Percentiles rank a stretch among this genome's conserved stretches.
These are phyloP conservation scores for Trypanosoma platydactyli DNA, from an alignment of 208 protist species.

Conservation along the genomic window DNA sequence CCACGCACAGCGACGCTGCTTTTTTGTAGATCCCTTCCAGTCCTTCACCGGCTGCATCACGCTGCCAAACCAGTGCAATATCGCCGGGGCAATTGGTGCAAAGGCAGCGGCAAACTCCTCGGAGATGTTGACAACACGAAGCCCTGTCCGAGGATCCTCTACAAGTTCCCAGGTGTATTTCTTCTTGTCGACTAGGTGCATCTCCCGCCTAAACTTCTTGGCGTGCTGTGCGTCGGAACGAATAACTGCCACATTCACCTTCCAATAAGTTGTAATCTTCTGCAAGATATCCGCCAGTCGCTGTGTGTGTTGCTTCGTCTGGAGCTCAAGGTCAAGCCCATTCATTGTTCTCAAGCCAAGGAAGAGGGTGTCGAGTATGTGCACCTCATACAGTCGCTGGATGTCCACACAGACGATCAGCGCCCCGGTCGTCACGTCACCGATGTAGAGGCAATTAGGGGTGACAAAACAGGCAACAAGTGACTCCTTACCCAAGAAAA, in stretches of 20 bases:
- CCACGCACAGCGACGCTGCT: conserved; percentile 22
- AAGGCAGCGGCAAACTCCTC: conserved; percentile 1
- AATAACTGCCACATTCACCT: conserved; percentile 4
- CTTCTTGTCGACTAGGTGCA: conserved; percentile 21
- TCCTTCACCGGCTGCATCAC: neutral
- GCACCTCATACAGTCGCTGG: conserved; percentile 18
- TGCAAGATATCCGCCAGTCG: conserved; percentile 19
- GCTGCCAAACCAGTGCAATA: conserved; percentile 28
- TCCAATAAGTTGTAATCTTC: conserved; percentile 17
- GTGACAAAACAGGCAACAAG: conserved; percentile 29
- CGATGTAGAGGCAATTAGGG: conserved; percentile 29
- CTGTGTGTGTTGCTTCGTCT: conserved; percentile 10
- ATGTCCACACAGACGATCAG: conserved; percentile 20
- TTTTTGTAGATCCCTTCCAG: conserved; percentile 19
- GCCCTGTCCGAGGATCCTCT: conserved; percentile 30
- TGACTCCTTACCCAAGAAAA: conserved; percentile 20
- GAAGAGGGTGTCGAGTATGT: conserved; percentile 7
- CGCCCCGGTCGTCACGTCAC: conserved; percentile 24
- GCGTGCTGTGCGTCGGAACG: neutral
- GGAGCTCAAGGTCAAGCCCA: conserved; percentile 10
- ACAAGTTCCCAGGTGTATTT: conserved; percentile 16
- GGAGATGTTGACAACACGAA: conserved; percentile 20
- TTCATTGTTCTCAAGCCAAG: conserved; percentile 17
- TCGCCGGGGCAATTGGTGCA: conserved; percentile 17
- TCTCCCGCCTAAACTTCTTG: conserved; percentile 20